A percentile compares a stretch with the other conserved stretches of the same genome.
Conservation (phyloP, 106 monocot species). For the Posidonia australis region DNA sequence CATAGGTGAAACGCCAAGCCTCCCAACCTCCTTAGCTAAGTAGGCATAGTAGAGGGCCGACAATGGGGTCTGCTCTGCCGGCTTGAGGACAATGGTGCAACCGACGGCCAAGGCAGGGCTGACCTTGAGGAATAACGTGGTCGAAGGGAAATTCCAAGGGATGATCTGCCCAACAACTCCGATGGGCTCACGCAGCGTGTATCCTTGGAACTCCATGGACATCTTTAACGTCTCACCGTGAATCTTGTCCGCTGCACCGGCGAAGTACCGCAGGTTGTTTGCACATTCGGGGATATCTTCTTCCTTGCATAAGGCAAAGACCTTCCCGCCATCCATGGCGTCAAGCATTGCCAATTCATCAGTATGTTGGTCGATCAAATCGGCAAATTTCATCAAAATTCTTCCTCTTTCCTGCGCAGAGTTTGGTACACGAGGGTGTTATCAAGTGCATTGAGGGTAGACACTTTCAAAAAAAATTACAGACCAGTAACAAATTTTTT, state of each 20-base stretch:
- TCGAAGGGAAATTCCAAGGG: conserved; percentile 61
- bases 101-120: conserved; percentile 60
- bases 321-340: conserved; percentile 22
- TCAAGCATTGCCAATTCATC: conserved; percentile 29
- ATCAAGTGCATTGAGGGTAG: no score
- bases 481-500: no score
- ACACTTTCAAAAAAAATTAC: no score
- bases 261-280: conserved; percentile 20
- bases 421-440: no score
- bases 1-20: no score
- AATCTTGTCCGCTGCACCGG: conserved; percentile 61
- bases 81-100: conserved; percentile 66
- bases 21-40: conserved; percentile 67
- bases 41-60: conserved; percentile 51
- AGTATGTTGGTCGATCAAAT: conserved; percentile 25
- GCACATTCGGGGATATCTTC: conserved; percentile 7
- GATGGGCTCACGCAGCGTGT: conserved; percentile 57
- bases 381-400: conserved; percentile 28
- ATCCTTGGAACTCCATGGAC: conserved; percentile 29
- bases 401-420: conserved; percentile 35
- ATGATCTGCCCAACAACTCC: conserved; percentile 60
- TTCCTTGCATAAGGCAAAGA: conserved; percentile 3
- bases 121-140: conserved; percentile 55
- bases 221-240: conserved; percentile 59
- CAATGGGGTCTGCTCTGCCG: conserved; percentile 66